Evolutionary conservation across 768 basidiomycete genomes (phyloP), one percentile per base, ranked within the genome.

Genomic region (Calocybe cyanea): DNA sequence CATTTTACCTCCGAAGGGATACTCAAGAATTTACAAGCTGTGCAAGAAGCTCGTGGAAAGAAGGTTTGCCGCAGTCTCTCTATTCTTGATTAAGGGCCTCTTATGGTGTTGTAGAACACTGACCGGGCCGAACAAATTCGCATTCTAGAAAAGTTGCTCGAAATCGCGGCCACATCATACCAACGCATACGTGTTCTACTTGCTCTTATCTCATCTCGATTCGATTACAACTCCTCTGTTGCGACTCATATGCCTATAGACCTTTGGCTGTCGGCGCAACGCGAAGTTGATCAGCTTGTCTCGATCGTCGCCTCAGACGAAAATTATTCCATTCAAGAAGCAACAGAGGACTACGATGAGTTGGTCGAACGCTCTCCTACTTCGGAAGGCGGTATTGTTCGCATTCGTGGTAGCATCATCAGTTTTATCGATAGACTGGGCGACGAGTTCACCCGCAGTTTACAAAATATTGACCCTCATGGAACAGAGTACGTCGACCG

Each of bases 401-500:
- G 82, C 48, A 87, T 99, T 48, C 86, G 95, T 41, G 96, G 96
- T 34, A 95, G 89, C 60, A 81, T 99, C 63, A 95, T 98, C 66
- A 91, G 90, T 60, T 91, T 96, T 55, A 80, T 99, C 38, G 96
- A 99, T 64, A 85, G 94, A 43, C 69, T 99, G 38, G 96, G 98
- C 62, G 96, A 98, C 57, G 96, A 99, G 68, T 99, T 99, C 64
- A 97, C 93, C 35, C 89, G 89, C 60, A 93, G 91, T 57, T 68
- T 99, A 25, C 96, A 98, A 78, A 92, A 97, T 60, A 92, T 96
- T 52, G 96, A 99, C 58, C 95, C 96, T 7, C 96, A 99, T 62
- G 93, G 96, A 2, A 92, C 89, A n/a, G 96, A 99, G 65, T 99
- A 99, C 61, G 87, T 99, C 35, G 96, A 97, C 61, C 80, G 96